Base-by-base conservation (phyloP, 495 filamentous ascomycete genomes). In the Cryomyces antarcticus region DNA sequence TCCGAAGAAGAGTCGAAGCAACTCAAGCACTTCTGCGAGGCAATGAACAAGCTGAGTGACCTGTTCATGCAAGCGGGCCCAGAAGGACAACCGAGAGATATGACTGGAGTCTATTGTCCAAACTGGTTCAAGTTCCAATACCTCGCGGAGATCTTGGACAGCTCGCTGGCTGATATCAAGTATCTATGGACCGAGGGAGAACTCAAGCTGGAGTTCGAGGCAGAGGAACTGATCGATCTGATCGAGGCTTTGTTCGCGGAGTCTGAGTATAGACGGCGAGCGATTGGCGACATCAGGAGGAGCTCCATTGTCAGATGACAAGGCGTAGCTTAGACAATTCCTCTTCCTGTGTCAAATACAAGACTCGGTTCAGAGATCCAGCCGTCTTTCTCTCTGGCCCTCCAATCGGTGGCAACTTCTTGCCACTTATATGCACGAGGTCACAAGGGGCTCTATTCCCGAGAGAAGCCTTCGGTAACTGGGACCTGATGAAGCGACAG, bases 61-160 rank as follows among this genome's bases (percentile, higher is more conserved):
- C 53, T 88, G 12, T 92, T 96, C 57, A 60, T 79, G 35, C 77
- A 78, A 4, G 51, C 46, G 0, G 47, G 42, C 1, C 17, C 38
- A 12, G 52, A 54, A 17, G 49, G 49, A 59, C 33, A 63, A 55
- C 31, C 45, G 43, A 30, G 29, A 40, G 58, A 61, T 42, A 56
- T 81, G 33, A 85, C 84, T 24, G 72, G 76, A 7, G 67, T 93
- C 30, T 95, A 93, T 52, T 78, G 82, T 29, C 62, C 69, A 0
- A 75, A 70, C 47, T 99, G 89, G 92, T 65, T 93, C 43, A 78
- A 82, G 43, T 83, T 99, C 52, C 80, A 89, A 52, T 94, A 84
- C 53, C 62, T 99, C 13, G 67, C 75, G 41, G 82, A 93, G 55
- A 82, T 99, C 41, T 60, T 99, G 41, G 85, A 96, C 58, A 86